These are phyloP conservation scores for Prinsepia uniflora DNA, from an alignment of 306 rosid genomes.

Conservation along the genomic window DNA sequence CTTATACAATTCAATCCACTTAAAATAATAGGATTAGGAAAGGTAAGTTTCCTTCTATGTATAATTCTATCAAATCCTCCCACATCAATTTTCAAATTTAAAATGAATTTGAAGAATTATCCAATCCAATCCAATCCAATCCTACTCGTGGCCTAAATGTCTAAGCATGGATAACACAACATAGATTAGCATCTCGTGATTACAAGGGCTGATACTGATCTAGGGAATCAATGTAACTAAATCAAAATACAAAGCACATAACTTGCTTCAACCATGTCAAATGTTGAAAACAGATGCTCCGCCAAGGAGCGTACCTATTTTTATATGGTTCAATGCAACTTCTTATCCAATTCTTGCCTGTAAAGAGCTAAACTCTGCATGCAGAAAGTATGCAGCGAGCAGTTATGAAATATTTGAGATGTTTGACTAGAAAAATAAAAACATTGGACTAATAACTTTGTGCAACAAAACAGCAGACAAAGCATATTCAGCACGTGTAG, in stretches of 20 bases:
- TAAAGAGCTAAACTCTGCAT: conserved; percentile 52
- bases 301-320: conserved; percentile 1
- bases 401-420: conserved; percentile 14
- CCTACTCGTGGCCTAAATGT: too few species aligned
- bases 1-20: too few species aligned
- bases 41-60: too few species aligned
- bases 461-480: not conserved
- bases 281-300: not conserved
- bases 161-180: not conserved
- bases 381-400: conserved; percentile 22
- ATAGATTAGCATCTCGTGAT: not conserved
- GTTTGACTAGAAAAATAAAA: not conserved
- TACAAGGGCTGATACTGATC: not conserved
- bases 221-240: not conserved
- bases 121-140: too few species aligned
- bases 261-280: not conserved
- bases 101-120: too few species aligned
- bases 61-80: too few species aligned
- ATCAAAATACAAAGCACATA: not conserved
- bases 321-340: conserved; percentile 21
- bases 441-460: conserved; percentile 1
- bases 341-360: conserved; percentile 51
- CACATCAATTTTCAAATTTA: too few species aligned
- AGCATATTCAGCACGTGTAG: not conserved
- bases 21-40: too few species aligned